Evolutionary conservation across 2,329 filamentous ascomycete species (phyloP).

Genomic region (Sporothrix brasiliensis): DNA sequence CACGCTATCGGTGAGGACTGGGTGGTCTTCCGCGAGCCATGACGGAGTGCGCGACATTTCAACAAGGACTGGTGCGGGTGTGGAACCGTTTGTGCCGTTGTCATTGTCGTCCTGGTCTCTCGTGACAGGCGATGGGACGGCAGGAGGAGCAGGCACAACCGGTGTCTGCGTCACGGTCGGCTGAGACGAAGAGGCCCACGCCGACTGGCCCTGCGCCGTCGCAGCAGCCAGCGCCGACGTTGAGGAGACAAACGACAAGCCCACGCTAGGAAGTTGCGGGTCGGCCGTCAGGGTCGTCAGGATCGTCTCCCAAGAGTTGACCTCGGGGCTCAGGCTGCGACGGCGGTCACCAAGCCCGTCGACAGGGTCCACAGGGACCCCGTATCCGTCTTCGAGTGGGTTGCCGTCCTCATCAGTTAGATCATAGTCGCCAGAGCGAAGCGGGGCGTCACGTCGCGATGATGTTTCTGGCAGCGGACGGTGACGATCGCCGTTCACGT

Average conservation of each 20-base stretch:
- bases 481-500: slow-evolving; percentile 16
- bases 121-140: slow-evolving; percentile 23
- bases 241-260: slow-evolving; percentile 81
- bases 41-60: background rate
- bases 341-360: slow-evolving; percentile 84
- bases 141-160: slow-evolving; percentile 21
- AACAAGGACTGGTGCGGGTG: slow-evolving; percentile 4
- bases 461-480: slow-evolving; percentile 23
- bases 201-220: slow-evolving; percentile 5
- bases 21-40: background rate
- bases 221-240: slow-evolving; percentile 51
- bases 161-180: slow-evolving; percentile 27
- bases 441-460: background rate
- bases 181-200: slow-evolving; percentile 18
- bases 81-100: background rate
- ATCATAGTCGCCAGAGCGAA: background rate
- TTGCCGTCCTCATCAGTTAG: slow-evolving; percentile 9
- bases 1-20: background rate
- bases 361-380: slow-evolving; percentile 40
- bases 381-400: slow-evolving; percentile 13
- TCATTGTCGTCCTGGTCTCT: slow-evolving; percentile 17
- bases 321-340: slow-evolving; percentile 76
- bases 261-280: slow-evolving; percentile 74
- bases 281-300: slow-evolving; percentile 80
- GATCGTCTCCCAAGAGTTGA: slow-evolving; percentile 76